Evolutionary conservation across 768 basidiomycete species (phyloP).

Genomic region (Crucibulum laeve): DNA sequence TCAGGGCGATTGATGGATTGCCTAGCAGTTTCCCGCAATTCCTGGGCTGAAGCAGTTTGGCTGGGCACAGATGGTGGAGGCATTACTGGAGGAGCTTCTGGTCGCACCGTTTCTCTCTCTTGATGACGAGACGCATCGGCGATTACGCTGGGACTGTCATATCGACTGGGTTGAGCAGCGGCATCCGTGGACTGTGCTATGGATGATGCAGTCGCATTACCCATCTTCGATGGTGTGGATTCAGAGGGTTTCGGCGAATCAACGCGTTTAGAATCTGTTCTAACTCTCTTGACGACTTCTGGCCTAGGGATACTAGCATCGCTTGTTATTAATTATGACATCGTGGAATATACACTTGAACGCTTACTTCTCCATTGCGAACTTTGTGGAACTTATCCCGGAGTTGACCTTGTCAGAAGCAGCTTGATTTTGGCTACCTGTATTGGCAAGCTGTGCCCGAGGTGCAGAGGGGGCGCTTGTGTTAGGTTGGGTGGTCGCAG

Average conservation of each 20-base stretch:
- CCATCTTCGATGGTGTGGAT: not conserved
- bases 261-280: constrained; percentile 31
- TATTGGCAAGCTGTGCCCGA: constrained; percentile 42
- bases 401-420: constrained; percentile 21
- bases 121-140: constrained; percentile 21
- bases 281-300: constrained; percentile 69
- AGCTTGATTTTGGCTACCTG: constrained; percentile 17
- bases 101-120: constrained; percentile 35
- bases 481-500: constrained; percentile 21
- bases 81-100: constrained; percentile 49
- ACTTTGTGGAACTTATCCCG: constrained; percentile 41
- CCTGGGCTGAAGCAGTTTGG: constrained; percentile 74
- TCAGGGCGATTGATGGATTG: constrained; percentile 51
- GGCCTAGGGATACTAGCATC: constrained; percentile 62
- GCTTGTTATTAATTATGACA: not conserved
- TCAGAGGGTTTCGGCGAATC: constrained; percentile 27
- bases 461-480: constrained; percentile 51
- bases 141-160: constrained; percentile 18
- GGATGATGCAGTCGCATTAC: constrained; percentile 1
- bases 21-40: constrained; percentile 76
- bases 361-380: constrained; percentile 63
- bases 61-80: constrained; percentile 77
- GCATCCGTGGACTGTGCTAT: no score
- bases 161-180: constrained; percentile 12
- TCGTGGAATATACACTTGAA: not conserved